Base-by-base conservation (phyloP, 2,329 filamentous ascomycete genomes). In the Talaromyces sp. region DNA sequence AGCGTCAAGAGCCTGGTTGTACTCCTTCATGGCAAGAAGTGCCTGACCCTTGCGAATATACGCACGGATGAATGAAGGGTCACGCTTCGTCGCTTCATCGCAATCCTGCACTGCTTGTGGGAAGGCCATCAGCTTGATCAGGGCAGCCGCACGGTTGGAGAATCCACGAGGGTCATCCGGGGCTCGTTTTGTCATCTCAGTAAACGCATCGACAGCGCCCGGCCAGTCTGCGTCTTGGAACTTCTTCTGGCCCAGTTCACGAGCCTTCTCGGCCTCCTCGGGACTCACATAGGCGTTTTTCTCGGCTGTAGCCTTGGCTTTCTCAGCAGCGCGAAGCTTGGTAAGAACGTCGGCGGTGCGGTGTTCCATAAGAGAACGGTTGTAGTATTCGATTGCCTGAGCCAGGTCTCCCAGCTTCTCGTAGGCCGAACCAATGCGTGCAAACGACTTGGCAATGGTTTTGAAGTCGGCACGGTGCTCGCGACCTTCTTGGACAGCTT, bases 191-290 rank as follows among this genome's bases (percentile, higher is more conserved):
- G 90, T 90, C 93, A 98, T 97, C 81, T 99, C 95, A 1, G 83
- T 86, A 81, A 99, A 99, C 0, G 93, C 92, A 52, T 92, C 92
- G 30, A 99, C 93, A 10, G 95, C 95, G 58, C 86, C 95, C 11
- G 95, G 93, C 90, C 93, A 98, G 78, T 99, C 93, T 33, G 85
- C 88, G 70, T 92, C 92, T 83, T 98, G 98, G 85, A 99, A 99
- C 79, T 96, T 96, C 77, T 91, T 86, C 79, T 97, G 97, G 52
- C 95, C 95, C 63, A 96, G 87, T 75, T 96, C 91, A 68, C 95
- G 92, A 15, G 95, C 93, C 81, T 96, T 91, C 72, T 99, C 95
- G 25, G 95, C 95, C 82, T 97, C 93, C 69, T 81, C 89, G 0
- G 95, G 91, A 78, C 95, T 90, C 69, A 99, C 81, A 78, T 98